These are phyloP conservation scores for Pascua guehoae DNA, from an alignment of 1,284 basidiomycete species.

Conservation along the genomic window DNA sequence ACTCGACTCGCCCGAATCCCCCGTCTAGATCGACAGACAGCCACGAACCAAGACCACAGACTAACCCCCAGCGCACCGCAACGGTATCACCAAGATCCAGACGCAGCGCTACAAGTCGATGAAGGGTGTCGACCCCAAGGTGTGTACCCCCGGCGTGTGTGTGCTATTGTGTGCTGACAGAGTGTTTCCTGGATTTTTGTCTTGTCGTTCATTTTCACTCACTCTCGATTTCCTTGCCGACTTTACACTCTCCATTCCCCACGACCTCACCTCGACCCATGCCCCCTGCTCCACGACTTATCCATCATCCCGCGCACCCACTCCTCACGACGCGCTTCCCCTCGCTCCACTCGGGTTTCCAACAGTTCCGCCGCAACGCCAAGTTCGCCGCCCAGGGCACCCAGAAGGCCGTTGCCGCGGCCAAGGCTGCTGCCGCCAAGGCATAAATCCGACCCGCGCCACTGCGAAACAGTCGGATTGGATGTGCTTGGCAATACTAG, in stretches of 20 bases:
- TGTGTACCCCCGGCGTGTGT: conserved; percentile 23
- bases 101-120: conserved; percentile 74
- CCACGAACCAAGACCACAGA: too few species aligned
- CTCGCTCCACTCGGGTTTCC: neutral
- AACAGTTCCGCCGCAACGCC: conserved; percentile 52
- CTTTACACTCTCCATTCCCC: neutral
- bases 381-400: conserved; percentile 50
- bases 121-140: conserved; percentile 69
- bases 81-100: conserved; percentile 85
- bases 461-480: too few species aligned
- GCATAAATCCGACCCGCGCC: too few species aligned
- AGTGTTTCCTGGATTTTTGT: neutral
- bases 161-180: neutral
- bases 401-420: conserved; percentile 44
- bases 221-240: neutral
- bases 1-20: neutral
- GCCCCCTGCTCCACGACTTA: neutral
- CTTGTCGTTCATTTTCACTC: neutral
- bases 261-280: neutral
- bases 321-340: too few species aligned
- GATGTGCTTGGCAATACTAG: too few species aligned
- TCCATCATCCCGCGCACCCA: neutral
- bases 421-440: too few species aligned
- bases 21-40: too few species aligned
- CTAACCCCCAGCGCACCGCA: conserved; percentile 71